Conservation (phyloP, 2,329 filamentous ascomycete species). For the Phaeosphaeria sp. region DNA sequence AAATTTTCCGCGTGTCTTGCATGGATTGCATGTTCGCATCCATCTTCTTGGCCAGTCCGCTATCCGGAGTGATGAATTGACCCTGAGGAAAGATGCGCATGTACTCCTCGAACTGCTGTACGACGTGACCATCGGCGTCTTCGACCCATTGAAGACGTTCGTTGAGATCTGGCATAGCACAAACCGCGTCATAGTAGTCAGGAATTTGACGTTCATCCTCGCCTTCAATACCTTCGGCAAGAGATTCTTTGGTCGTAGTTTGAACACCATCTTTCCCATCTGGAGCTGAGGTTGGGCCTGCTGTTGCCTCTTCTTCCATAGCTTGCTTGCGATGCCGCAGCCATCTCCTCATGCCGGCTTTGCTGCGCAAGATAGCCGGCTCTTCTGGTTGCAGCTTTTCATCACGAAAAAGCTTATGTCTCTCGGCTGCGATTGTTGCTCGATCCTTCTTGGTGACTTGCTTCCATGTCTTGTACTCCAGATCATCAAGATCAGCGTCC, state of each 20-base stretch:
- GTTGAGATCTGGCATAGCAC: constrained; percentile 83
- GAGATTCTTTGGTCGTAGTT: constrained; percentile 69
- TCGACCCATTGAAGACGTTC: constrained; percentile 84
- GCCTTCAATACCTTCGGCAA: constrained; percentile 92
- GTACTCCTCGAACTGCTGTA: constrained; percentile 86
- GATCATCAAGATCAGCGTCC: constrained; percentile 83
- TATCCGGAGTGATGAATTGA: constrained; percentile 75
- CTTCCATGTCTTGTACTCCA: constrained; percentile 97
- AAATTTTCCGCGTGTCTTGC: constrained; percentile 95
- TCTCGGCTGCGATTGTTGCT: constrained; percentile 82
- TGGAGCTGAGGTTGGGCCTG: constrained; percentile 56
- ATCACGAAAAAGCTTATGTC: constrained; percentile 83
- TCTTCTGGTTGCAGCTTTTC: constrained; percentile 86
- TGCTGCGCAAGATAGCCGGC: constrained; percentile 82
- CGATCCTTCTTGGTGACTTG: constrained; percentile 97
- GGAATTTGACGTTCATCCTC: constrained; percentile 81
- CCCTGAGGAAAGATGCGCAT: constrained; percentile 78
- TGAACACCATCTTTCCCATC: constrained; percentile 56
- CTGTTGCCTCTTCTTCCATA: constrained; percentile 47
- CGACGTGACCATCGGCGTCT: constrained; percentile 85
- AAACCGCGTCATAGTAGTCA: constrained; percentile 92
- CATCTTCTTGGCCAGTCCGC: constrained; percentile 77
- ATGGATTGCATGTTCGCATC: constrained; percentile 92
- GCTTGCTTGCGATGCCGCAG: constrained; percentile 78
- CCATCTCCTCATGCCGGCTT: constrained; percentile 89